Conservation (phyloP, 495 filamentous ascomycete genomes). For the Penicillium ucsense region DNA sequence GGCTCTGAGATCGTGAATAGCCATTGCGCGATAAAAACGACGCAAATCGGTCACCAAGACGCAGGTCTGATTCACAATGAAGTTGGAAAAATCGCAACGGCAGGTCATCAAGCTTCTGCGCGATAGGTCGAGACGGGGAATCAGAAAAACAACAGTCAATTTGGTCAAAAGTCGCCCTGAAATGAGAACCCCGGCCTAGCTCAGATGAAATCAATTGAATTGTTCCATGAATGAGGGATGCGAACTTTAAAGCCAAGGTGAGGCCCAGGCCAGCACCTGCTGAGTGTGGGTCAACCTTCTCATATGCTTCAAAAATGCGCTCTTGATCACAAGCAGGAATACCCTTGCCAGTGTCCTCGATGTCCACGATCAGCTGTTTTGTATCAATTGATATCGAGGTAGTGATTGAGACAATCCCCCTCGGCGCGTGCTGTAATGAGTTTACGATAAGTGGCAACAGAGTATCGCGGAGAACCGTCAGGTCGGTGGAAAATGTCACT, state of each 20-base stretch:
- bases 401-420: conserved; percentile 2
- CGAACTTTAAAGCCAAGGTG: conserved; percentile 7
- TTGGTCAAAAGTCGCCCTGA: conserved; percentile 6
- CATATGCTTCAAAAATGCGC: conserved; percentile 11
- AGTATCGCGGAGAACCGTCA: conserved; percentile 7
- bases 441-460: conserved; percentile 8
- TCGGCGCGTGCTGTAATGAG: conserved; percentile 4
- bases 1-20: not conserved
- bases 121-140: not conserved
- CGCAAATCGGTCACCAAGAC: not conserved
- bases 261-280: conserved; percentile 10
- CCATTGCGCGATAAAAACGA: not conserved
- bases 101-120: not conserved
- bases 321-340: conserved; percentile 6
- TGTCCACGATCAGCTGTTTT: conserved; percentile 5
- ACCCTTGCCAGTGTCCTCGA: conserved; percentile 7
- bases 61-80: not conserved
- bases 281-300: conserved; percentile 6
- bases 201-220: conserved; percentile 7
- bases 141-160: not conserved
- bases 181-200: conserved; percentile 7
- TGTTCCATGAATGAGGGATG: conserved; percentile 5
- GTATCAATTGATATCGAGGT: not conserved
- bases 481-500: conserved; percentile 2
- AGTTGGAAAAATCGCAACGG: conserved; percentile 1